Base-by-base conservation (phyloP, 2,329 filamentous ascomycete genomes). In the Coniochaeta pulveracea region DNA sequence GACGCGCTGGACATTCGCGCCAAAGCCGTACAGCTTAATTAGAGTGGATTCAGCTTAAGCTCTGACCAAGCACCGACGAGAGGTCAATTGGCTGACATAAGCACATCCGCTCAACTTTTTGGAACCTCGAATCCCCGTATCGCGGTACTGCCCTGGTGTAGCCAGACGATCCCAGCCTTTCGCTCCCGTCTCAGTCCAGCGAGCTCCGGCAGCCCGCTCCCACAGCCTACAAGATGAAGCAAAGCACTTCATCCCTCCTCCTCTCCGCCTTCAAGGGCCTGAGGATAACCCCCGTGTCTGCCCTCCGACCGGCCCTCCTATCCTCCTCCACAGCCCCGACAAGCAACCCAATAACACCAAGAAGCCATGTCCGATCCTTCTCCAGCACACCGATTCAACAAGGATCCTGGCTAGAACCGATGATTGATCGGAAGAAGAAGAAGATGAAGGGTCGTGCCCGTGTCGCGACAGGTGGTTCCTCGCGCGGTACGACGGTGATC, bases 381-480 rank as follows among this genome's bases (percentile, higher is more conserved):
- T 85, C 85, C 24, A 81, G 79, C 19, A 83, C 83, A 11, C 39
- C 68, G 49, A 42, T 62, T 43, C 50, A 61, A 51, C 42, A 67
- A 54, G 73, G 72, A 44, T 81, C 74, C 51, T 96, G 88, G 86
- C 80, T 96, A 30, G 72, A 83, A 37, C 89, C 89, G 21, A 80
- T 75, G 48, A 61, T 75, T 41, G 58, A 79, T 47, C 76, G 84
- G 43, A 88, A 85, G 54, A 80, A 76, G 51, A 85, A 84, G 57
- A 93, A 93, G 67, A 88, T 86, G 45, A 95, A 95, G 63, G 91
- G 89, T 24, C 76, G 86, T 2, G 80, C 84, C 32, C 76, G 85
- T 47, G 86, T 96, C 31, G 74, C 84, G 16, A 98, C 88, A 0
- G 91, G 91, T 40, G 91, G 91, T 40, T 93, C 84, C 35, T 78